Evolutionary conservation across 305 asterid species (phyloP).

Genomic region (Withania somnifera): DNA sequence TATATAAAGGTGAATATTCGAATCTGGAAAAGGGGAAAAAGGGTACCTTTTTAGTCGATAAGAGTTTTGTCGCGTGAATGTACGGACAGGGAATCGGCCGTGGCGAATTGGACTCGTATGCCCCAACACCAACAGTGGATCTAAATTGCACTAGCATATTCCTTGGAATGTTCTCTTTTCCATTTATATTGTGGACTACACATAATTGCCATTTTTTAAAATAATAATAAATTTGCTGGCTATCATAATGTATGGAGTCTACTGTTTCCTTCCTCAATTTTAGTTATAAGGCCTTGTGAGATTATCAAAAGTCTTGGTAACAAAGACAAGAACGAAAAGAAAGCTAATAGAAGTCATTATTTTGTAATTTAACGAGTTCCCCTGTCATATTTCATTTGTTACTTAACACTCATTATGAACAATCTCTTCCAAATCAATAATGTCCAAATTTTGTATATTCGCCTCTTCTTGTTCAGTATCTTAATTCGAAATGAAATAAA

Average conservation of each 20-base stretch:
- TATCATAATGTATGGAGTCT: background rate
- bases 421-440: background rate
- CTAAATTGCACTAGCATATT: background rate
- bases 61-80: background rate
- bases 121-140: background rate
- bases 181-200: background rate
- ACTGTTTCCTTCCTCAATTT: no score
- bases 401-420: background rate
- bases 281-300: no score
- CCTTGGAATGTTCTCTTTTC: background rate
- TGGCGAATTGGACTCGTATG: constrained; percentile 3
- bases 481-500: background rate
- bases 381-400: no score
- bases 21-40: background rate
- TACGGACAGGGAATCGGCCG: background rate
- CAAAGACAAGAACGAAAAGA: no score
- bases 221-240: background rate
- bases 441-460: background rate
- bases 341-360: no score
- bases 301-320: no score
- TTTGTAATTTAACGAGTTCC: no score
- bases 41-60: background rate
- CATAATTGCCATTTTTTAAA: background rate
- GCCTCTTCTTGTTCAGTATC: background rate
- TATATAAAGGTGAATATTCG: background rate